phyloP scores from a whole-genome alignment of 805 yeast genomes.

The Saccharomyces eubayanus region DNA sequence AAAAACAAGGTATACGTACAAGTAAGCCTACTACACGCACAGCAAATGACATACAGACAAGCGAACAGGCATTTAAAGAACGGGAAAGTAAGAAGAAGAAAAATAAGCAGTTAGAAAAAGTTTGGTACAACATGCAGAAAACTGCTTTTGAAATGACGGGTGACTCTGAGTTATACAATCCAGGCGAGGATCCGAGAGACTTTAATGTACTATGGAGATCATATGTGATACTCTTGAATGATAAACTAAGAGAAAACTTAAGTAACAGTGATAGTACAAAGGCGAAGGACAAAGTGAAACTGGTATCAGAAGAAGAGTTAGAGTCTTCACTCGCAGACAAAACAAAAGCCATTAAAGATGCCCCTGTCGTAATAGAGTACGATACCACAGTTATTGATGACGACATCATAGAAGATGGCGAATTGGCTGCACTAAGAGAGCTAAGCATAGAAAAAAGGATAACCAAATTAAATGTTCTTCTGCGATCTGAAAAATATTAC shows the following conservation, averaged over 20 bases:
- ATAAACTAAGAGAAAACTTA: constrained; percentile 8
- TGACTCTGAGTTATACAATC: constrained; percentile 25
- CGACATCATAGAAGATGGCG: constrained; percentile 20
- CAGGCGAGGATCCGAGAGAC: constrained; percentile 24
- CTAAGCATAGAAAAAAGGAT: constrained; percentile 26
- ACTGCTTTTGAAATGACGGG: constrained; percentile 37
- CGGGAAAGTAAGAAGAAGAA: constrained; percentile 13
- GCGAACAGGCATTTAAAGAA: constrained; percentile 11
- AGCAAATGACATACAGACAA: not conserved
- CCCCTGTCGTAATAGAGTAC: not conserved
- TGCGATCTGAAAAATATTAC: constrained; percentile 35
- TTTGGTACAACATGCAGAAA: constrained; percentile 32
- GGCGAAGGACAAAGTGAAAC: constrained; percentile 4
- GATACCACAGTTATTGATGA: not conserved
- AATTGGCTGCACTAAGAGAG: constrained; percentile 26
- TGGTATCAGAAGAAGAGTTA: not conserved
- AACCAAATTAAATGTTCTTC: constrained; percentile 30
- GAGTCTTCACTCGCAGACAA: not conserved
- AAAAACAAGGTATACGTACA: not conserved
- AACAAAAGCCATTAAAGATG: not conserved
- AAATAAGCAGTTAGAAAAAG: constrained; percentile 7
- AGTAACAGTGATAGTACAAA: constrained; percentile 6
- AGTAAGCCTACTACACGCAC: not conserved
- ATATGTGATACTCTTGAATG: constrained; percentile 18
- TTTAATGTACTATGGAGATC: constrained; percentile 39